phyloP scores from a whole-genome alignment of 2,329 filamentous ascomycete genomes.

The Beauveria asiatica region DNA sequence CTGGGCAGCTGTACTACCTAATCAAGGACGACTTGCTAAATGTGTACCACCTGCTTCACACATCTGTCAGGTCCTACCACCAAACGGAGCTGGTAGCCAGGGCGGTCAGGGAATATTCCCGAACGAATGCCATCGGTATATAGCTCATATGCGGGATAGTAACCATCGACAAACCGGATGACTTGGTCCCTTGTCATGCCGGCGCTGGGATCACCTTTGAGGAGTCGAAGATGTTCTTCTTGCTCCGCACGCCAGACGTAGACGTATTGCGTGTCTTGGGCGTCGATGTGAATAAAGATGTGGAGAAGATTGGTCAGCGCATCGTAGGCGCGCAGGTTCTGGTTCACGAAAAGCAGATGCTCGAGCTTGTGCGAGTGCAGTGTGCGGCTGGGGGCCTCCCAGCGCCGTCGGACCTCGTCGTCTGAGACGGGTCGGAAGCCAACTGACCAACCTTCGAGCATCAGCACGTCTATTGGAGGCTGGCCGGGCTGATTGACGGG shows the following conservation, averaged over 20 bases:
- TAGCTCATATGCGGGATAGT: constrained; percentile 66
- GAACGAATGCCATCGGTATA: constrained; percentile 51
- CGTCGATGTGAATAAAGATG: constrained; percentile 54
- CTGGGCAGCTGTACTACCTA: too few relatives aligned
- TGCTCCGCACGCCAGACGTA: constrained; percentile 81
- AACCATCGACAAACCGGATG: constrained; percentile 59
- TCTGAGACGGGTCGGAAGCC: constrained; percentile 62
- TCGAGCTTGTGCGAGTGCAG: constrained; percentile 39
- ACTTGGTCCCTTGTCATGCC: constrained; percentile 83
- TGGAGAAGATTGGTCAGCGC: constrained; percentile 41
- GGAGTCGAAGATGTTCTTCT: constrained; percentile 59
- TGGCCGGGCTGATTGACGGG: constrained; percentile 43
- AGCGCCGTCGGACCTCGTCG: constrained; percentile 41
- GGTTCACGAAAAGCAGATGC: constrained; percentile 43
- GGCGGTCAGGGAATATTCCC: constrained; percentile 44
- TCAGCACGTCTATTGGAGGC: constrained; percentile 51
- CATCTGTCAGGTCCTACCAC: constrained; percentile 52
- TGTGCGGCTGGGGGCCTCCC: constrained; percentile 41
- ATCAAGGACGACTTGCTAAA: constrained; percentile 21
- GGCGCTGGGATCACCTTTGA: constrained; percentile 45
- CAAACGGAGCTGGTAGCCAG: constrained; percentile 50
- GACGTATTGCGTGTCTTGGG: constrained; percentile 64
- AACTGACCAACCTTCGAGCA: constrained; percentile 88
- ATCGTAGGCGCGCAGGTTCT: constrained; percentile 38
- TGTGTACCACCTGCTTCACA: constrained; percentile 46